phyloP scores from a whole-genome alignment of 495 filamentous ascomycete genomes.

The Evernia prunastri region DNA sequence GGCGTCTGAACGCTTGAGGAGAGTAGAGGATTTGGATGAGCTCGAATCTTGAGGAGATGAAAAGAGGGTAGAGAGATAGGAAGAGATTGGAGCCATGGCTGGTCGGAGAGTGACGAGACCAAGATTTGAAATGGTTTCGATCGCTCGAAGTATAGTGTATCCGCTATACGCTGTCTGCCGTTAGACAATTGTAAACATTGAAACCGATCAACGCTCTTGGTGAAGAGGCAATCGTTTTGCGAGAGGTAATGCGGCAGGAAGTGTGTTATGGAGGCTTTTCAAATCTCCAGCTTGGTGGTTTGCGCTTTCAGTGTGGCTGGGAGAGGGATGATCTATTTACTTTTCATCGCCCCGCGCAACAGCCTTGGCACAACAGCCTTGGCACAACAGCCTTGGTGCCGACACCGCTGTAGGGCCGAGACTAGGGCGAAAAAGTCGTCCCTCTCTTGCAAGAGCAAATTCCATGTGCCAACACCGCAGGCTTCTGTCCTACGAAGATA shows the following conservation, averaged over 20 bases:
- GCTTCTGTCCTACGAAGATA: too few species aligned
- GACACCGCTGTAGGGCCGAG: too few species aligned
- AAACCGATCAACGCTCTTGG: background rate
- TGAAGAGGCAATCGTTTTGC: background rate
- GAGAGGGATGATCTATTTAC: slow-evolving; percentile 17
- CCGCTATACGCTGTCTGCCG: background rate
- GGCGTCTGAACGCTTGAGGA: slow-evolving; percentile 3
- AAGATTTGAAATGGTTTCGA: background rate
- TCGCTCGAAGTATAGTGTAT: background rate
- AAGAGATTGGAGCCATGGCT: slow-evolving; percentile 14
- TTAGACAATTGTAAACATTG: background rate
- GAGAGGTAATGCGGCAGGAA: background rate
- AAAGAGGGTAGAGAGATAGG: slow-evolving; percentile 7
- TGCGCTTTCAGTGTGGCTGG: slow-evolving; percentile 13
- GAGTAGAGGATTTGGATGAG: background rate
- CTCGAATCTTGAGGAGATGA: background rate
- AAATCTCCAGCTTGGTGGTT: background rate
- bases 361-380: too few species aligned
- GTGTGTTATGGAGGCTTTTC: background rate
- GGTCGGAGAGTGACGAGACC: background rate
- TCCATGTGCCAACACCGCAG: too few species aligned
- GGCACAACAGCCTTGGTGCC: background rate
- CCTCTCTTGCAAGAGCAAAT: too few species aligned
- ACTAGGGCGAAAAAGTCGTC: too few species aligned
- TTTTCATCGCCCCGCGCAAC: slow-evolving; percentile 7